phyloP scores from a whole-genome alignment of 805 yeast genomes.

The Kodamaea kaohsiungensis region DNA sequence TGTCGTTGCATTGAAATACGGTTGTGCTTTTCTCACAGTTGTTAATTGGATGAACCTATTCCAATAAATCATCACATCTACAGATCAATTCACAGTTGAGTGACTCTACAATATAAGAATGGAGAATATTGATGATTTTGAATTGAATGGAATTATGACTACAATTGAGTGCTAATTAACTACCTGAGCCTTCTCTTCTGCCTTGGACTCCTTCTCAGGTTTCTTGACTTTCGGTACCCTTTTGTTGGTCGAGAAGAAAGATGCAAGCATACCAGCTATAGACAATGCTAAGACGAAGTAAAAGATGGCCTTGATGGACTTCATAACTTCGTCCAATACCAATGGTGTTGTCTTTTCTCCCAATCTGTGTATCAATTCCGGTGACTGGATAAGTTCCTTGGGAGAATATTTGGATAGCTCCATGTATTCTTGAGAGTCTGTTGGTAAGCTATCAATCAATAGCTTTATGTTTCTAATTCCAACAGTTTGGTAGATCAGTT shows the following conservation, averaged over 20 bases:
- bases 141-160: too few species aligned
- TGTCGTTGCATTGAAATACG: too few species aligned
- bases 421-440: constrained; percentile 13
- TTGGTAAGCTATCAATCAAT: constrained; percentile 15
- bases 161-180: too few species aligned
- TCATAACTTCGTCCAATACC: background rate
- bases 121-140: too few species aligned
- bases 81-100: too few species aligned
- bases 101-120: too few species aligned
- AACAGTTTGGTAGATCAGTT: constrained; percentile 26
- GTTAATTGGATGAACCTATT: too few species aligned
- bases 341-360: background rate
- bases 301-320: background rate
- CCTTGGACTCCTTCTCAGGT: background rate
- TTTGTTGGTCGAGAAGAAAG: background rate
- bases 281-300: background rate
- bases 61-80: too few species aligned
- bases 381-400: background rate
- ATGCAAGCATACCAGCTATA: background rate
- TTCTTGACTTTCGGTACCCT: background rate
- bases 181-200: too few species aligned
- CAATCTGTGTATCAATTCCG: background rate
- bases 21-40: too few species aligned
- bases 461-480: constrained; percentile 18
- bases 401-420: constrained; percentile 9